Conservation (phyloP, 2,329 filamentous ascomycete species). For the Diaporthe sp. region DNA sequence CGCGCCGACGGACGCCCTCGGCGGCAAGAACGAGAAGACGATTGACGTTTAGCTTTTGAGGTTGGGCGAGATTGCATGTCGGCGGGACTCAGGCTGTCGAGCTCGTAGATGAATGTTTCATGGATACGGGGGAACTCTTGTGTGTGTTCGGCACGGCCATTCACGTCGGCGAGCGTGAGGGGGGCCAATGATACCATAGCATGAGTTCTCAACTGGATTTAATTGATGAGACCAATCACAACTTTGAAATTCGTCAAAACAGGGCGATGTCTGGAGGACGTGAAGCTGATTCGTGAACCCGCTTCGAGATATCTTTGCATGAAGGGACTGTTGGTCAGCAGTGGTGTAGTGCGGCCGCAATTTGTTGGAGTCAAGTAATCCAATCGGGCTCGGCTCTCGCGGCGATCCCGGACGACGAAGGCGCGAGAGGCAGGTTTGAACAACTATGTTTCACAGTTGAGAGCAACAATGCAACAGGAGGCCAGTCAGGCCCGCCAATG, state of each 20-base stretch:
- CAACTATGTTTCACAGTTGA: not conserved
- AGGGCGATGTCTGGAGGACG: too few species aligned
- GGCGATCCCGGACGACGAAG: conserved; percentile 16
- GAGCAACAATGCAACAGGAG: not conserved
- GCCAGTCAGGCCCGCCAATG: not conserved
- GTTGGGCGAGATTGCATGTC: not conserved
- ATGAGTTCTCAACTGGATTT: conserved; percentile 17
- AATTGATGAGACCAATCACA: conserved; percentile 13
- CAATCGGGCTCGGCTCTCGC: conserved; percentile 32
- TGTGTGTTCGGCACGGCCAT: not conserved
- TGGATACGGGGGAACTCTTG: not conserved
- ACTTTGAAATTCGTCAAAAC: not conserved
- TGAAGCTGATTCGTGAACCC: not conserved
- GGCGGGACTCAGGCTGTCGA: not conserved
- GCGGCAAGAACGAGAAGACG: conserved; percentile 45
- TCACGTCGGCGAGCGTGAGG: conserved; percentile 16
- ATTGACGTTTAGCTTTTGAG: conserved; percentile 27
- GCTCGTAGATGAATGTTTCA: not conserved
- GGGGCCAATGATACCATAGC: conserved; percentile 28
- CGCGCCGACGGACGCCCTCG: conserved; percentile 45
- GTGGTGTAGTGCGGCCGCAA: not conserved
- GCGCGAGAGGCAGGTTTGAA: conserved; percentile 16
- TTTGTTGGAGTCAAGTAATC: not conserved
- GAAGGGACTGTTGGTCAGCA: not conserved
- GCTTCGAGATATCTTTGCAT: not conserved